Evolutionary conservation across 345 rosid genomes (phyloP), one percentile per base, ranked within the genome.

Genomic region (Murraya paniculata): DNA sequence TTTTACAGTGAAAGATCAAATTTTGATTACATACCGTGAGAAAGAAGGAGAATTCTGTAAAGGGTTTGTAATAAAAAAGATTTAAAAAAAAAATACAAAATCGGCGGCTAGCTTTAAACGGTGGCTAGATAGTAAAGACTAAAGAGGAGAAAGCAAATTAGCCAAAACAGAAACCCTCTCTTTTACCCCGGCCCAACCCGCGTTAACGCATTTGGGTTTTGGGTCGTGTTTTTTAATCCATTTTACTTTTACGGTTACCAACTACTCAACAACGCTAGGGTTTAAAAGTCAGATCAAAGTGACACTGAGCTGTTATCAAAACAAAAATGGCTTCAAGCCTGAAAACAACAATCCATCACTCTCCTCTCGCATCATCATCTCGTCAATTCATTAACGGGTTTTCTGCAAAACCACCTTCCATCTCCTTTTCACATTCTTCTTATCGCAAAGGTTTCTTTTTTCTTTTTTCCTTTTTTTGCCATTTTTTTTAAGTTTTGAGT

Each of bases 401-500:
- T 64, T 48, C 50, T 11, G 14, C 78, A 31, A 75, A 48, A 22
- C 45, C 65, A 25, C 19, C 68, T 22, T 71, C 72, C 33, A 41
- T 24, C 19, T 59, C 28, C 38, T 70, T 71, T 31, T 62, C 50
- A n/a, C 71, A 7, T 36, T 19, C 71, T 50, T 66, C 22, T 57
- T 68, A 55, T 19, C 72, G 73, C 64, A 81, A 73, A 53, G 86
- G 92, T 87, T 67, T 72, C 6, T 53, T 28, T 71, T 67, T 36
- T 27, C 68, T 0, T n/a, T 67, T 1, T 68, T 9, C 10, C 38
- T 22, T 64, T 6, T 53, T 30, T 30, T 1, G 56, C 39, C 45
- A 33, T 58, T 8, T 59, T 19, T 24, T 19, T 8, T 33, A 41
- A 6, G 38, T 25, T 56, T 74, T 60, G 41, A 39, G 33, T 70